Evolutionary conservation across 768 basidiomycete species (phyloP), one percentile per base, ranked within the genome.

Genomic region (Suillus americanus): DNA sequence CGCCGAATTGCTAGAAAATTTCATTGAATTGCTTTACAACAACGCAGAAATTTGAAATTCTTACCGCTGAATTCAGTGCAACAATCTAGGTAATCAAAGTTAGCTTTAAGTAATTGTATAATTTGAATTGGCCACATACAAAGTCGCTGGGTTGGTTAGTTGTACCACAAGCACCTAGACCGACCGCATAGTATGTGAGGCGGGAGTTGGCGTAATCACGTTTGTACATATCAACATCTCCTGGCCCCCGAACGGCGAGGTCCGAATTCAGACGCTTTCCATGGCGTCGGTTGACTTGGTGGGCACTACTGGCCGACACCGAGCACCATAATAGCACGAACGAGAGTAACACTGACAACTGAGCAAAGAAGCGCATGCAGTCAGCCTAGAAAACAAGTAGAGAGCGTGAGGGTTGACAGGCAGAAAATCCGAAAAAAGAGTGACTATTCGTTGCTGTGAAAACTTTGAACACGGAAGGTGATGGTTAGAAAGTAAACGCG

Each of bases 1-100:
- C 68, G 38, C 77, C 80, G 76, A 75, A 91, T 84, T 89, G 85
- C 86, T 89, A 71, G 63, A 59, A 60, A 62, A n/a, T 55, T 45
- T 48, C 5, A 57, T 40, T 40, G 25, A 40, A 12, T 9, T 25
- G 5, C 56, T 28, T 18, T 6, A 38, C 16, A 40, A 57, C 9
- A 20, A 50, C 46, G 33, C 12, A 51, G 5, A 9, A 14, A 35
- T 10, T 28, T 25, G 8, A 25, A 14, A 46, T 30, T n/a, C 65
- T 68, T 67, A 77, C 75, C 38, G 54, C 63, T 37, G 76, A 38
- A 61, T 79, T 71, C 45, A 81, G 71, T 2, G 86, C 86, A 45
- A 89, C 87, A 65, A 87, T 82, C 87, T 88, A 25, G 13, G 59
- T 10, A 57, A 7, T 43, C 30, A 12, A 57, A 43, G 30, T 57